Base-by-base conservation (phyloP, 768 basidiomycete species). In the Trametes cinnabarina region DNA sequence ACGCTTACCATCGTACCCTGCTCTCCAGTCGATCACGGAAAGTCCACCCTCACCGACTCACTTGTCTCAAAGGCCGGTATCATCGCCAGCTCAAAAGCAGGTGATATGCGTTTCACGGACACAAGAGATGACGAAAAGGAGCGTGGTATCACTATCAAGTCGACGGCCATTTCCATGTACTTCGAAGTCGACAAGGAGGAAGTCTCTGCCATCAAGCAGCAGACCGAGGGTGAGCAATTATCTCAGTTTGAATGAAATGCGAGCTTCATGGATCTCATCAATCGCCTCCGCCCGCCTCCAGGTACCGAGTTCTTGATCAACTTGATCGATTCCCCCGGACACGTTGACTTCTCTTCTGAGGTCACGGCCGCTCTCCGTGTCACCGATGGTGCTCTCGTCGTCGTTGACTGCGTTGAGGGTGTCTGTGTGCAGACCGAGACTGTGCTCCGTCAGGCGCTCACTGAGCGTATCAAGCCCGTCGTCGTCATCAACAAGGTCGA, bases 351-450 rank as follows among this genome's bases (percentile, higher is more conserved):
- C 83, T 99, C 97, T 32, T 98, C 97, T 51, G 97, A 99, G 77
- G 97, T 99, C 68, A 99, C 97, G 2, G 97, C 97, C 61, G 97
- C 97, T 64, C 93, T 99, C 72, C 97, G 97, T 79, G 97, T 99
- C 70, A 99, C 97, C 63, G 97, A 99, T 65, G 97, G 96, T 81
- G 97, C 97, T 59, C 90, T 99, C 66, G 97, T 99, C 69, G 97
- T 99, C 74, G 97, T 99, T 70, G 97, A 99, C 76, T 97, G 94
- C 76, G 88, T 99, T 68, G 97, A 99, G 73, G 97, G 97, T 80
- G 97, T 98, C 71, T 99, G 96, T 75, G 97, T 98, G 40, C 97
- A 99, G 78, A 99, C 97, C 71, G 97, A 98, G 80, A 99, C 97
- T 15, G 97, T 99, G 56, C 85, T 99, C 57, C 94, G 97, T 66